Conservation (phyloP, 495 filamentous ascomycete species). For the Penicillium robsamsonii region DNA sequence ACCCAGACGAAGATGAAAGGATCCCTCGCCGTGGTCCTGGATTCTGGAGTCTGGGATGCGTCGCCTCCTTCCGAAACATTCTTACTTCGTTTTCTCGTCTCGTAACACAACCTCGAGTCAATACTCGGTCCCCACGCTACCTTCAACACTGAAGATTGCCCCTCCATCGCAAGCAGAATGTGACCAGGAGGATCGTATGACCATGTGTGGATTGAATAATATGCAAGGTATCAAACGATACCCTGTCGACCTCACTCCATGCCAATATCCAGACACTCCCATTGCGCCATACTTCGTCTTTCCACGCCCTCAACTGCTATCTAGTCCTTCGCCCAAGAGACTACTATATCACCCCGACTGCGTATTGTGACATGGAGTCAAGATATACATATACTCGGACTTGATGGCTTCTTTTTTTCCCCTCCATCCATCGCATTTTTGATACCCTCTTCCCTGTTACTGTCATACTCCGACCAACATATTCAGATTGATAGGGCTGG, state of each 20-base stretch:
- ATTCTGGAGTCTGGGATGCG: not conserved
- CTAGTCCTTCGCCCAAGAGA: not conserved
- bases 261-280: not conserved
- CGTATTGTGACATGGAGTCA: not conserved
- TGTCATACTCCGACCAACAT: not conserved
- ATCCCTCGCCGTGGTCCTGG: not conserved
- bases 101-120: not conserved
- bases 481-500: not conserved
- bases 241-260: not conserved
- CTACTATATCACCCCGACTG: not conserved
- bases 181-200: not conserved
- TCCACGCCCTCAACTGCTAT: not conserved
- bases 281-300: not conserved
- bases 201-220: not conserved
- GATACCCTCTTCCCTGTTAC: not conserved
- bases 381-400: not conserved
- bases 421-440: not conserved
- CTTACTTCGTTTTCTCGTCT: not conserved
- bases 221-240: not conserved
- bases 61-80: not conserved
- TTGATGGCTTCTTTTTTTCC: not conserved
- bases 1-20: slow-evolving; percentile 4
- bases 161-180: not conserved
- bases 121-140: not conserved
- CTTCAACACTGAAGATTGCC: slow-evolving; percentile 5